phyloP scores from a whole-genome alignment of 2,329 filamentous ascomycete genomes.

The Madurella fahalii region DNA sequence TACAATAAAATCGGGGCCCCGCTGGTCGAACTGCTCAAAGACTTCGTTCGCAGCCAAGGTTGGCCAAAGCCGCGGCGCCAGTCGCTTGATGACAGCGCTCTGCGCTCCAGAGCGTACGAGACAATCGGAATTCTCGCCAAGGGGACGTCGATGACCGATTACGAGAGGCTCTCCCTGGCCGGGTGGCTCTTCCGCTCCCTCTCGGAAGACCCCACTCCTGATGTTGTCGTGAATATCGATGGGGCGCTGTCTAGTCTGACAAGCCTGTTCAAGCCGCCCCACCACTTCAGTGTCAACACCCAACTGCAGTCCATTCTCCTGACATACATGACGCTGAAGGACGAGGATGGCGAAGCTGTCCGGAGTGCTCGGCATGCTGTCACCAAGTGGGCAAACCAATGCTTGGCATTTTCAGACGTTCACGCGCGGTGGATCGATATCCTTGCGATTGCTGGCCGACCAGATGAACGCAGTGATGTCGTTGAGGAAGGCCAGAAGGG shows the following conservation, averaged over 20 bases:
- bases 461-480: slow-evolving; percentile 72
- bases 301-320: slow-evolving; percentile 56
- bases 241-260: slow-evolving; percentile 76
- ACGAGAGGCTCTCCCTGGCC: slow-evolving; percentile 52
- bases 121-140: slow-evolving; percentile 79
- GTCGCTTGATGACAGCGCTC: slow-evolving; percentile 56
- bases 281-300: slow-evolving; percentile 28
- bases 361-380: slow-evolving; percentile 76
- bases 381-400: slow-evolving; percentile 86
- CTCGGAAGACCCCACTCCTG: slow-evolving; percentile 69
- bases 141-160: slow-evolving; percentile 53
- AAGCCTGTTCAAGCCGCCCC: slow-evolving; percentile 38
- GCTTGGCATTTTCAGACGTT: slow-evolving; percentile 73
- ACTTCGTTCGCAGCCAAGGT: slow-evolving; percentile 74
- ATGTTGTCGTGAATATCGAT: slow-evolving; percentile 82
- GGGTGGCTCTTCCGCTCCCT: slow-evolving; percentile 81
- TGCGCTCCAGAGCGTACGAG: slow-evolving; percentile 83
- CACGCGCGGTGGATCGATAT: slow-evolving; percentile 85
- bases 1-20: slow-evolving; percentile 63
- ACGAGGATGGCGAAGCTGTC: slow-evolving; percentile 47
- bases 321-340: slow-evolving; percentile 58
- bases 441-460: slow-evolving; percentile 65
- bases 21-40: slow-evolving; percentile 64
- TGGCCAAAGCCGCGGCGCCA: slow-evolving; percentile 62
- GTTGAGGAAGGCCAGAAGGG: slow-evolving; percentile 87